These are phyloP conservation scores for Craterostigma plantagineum DNA, from an alignment of 257 asterid species.

Conservation along the genomic window DNA sequence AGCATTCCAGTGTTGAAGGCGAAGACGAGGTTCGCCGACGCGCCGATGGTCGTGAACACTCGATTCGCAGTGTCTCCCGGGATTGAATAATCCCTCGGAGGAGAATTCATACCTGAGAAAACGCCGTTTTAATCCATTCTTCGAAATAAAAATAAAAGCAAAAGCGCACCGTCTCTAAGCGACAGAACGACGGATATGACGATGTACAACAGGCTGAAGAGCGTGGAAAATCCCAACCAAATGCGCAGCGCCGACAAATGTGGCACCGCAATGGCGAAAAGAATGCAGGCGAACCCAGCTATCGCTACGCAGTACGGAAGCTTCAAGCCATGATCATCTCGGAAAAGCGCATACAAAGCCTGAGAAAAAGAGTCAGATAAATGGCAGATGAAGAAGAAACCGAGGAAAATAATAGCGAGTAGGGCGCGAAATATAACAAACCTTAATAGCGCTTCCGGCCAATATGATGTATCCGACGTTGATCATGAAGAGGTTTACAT, in stretches of 20 bases:
- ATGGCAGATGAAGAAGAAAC: background rate
- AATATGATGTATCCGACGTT: slow-evolving; percentile 1
- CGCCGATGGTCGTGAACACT: slow-evolving; percentile 42
- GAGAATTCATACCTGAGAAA: slow-evolving; percentile 6
- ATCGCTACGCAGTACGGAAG: slow-evolving; percentile 3
- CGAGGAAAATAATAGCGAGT: too few species aligned
- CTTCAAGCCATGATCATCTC: background rate
- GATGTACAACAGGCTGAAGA: slow-evolving; percentile 1
- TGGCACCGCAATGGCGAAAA: slow-evolving; percentile 1
- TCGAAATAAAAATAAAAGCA: too few species aligned
- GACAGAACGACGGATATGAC: background rate
- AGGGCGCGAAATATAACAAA: too few species aligned
- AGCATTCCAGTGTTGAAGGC: slow-evolving; percentile 79
- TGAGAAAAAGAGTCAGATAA: background rate
- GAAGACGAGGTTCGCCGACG: slow-evolving; percentile 49
- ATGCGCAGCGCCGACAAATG: slow-evolving; percentile 5
- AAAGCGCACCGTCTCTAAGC: slow-evolving; percentile 1
- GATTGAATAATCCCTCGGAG: slow-evolving; percentile 37
- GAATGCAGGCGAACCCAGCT: slow-evolving; percentile 3
- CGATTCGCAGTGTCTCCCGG: slow-evolving; percentile 19
- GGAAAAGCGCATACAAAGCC: slow-evolving; percentile 1
- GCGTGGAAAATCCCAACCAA: slow-evolving; percentile 1
- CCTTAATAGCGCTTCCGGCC: slow-evolving; percentile 4
- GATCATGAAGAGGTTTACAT: slow-evolving; percentile 5
- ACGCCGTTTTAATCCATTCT: too few species aligned